A percentile compares a stretch with the other conserved stretches of the same genome.
These are phyloP conservation scores for Pseudoperonospora humuli DNA, from an alignment of 352 stramenopile genomes.

Conservation along the genomic window DNA sequence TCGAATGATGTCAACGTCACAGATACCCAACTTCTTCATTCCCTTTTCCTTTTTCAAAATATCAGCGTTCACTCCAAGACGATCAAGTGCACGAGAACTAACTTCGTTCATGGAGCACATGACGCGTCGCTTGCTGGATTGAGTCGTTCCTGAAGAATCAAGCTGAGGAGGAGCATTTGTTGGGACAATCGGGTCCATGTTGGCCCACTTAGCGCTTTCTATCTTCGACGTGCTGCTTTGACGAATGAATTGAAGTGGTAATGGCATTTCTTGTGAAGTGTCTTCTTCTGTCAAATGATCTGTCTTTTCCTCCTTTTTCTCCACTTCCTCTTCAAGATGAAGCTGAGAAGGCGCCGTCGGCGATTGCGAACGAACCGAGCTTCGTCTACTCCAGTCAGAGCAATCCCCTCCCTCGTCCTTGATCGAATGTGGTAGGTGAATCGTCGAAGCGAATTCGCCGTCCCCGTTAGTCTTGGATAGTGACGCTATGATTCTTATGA, in stretches of 20 bases:
- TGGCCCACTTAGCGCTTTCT: too few species aligned
- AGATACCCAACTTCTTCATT: conserved; percentile 74
- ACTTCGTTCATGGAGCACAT: conserved; percentile 24
- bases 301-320: too few species aligned
- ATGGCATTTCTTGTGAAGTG: conserved; percentile 1
- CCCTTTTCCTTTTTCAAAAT: conserved; percentile 65
- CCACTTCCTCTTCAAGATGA: conserved; percentile 13
- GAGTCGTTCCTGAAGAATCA: background rate
- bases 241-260: conserved; percentile 1
- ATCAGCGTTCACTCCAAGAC: conserved; percentile 50
- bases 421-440: conserved; percentile 9
- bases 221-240: conserved; percentile 9
- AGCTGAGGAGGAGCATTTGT: conserved; percentile 7
- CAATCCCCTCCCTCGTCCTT: conserved; percentile 6
- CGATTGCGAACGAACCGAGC: conserved; percentile 8
- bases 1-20: conserved; percentile 45
- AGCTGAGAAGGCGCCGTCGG: background rate
- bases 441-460: too few species aligned
- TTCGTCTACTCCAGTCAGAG: conserved; percentile 1
- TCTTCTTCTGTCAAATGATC: conserved; percentile 1
- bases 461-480: too few species aligned
- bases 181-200: conserved; percentile 14
- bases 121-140: conserved; percentile 20
- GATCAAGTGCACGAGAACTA: conserved; percentile 42
- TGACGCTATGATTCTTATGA: too few species aligned